These are phyloP conservation scores for Ustilago tritici DNA, from an alignment of 1,284 basidiomycete species.

Conservation along the genomic window DNA sequence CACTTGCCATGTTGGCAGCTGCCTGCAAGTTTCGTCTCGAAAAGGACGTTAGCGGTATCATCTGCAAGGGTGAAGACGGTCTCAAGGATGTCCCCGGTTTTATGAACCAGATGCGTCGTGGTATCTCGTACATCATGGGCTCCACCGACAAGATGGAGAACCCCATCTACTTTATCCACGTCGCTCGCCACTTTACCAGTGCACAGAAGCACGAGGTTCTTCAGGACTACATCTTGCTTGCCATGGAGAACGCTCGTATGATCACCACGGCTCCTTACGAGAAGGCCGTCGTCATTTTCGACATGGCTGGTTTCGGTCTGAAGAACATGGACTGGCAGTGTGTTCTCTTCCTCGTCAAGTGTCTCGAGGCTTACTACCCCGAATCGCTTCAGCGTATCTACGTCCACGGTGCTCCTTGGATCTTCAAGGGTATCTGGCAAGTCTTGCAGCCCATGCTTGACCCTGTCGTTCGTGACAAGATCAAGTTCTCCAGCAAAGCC, in stretches of 20 bases:
- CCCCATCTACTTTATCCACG: conserved; percentile 69
- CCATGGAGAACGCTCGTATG: conserved; percentile 66
- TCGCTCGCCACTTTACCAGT: conserved; percentile 68
- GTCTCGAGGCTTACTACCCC: conserved; percentile 69
- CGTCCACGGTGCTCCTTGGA: conserved; percentile 68
- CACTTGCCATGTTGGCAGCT: conserved; percentile 68
- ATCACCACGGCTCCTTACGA: conserved; percentile 67
- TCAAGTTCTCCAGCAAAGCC: conserved; percentile 68
- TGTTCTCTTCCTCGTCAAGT: conserved; percentile 68
- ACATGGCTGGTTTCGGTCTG: conserved; percentile 68
- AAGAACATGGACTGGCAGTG: conserved; percentile 70
- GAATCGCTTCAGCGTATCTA: conserved; percentile 69
- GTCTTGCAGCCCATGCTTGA: conserved; percentile 68
- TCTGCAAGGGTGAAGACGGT: conserved; percentile 68
- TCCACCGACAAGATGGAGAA: conserved; percentile 64
- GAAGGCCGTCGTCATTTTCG: conserved; percentile 67
- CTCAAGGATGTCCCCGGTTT: conserved; percentile 68
- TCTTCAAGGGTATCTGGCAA: conserved; percentile 70
- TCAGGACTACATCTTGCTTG: conserved; percentile 68
- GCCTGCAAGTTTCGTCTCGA: conserved; percentile 70
- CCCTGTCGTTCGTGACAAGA: conserved; percentile 68
- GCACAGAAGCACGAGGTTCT: conserved; percentile 68
- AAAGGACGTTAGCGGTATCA: conserved; percentile 65
- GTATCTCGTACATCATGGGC: conserved; percentile 70
- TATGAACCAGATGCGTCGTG: conserved; percentile 68